Conservation (phyloP, 2,329 filamentous ascomycete genomes). For the Aaosphaeria arxii region DNA sequence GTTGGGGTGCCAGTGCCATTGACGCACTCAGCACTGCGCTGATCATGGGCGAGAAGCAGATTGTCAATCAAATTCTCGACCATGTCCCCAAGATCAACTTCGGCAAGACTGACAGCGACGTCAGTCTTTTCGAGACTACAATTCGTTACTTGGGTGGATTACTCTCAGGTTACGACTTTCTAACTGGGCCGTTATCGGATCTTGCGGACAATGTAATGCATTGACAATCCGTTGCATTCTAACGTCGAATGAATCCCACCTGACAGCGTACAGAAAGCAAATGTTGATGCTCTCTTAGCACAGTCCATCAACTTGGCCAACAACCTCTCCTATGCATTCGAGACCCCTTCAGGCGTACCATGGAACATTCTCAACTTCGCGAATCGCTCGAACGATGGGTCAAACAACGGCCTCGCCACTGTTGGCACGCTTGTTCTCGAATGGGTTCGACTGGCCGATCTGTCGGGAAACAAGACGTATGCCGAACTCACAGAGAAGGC, state of each 20-base stretch:
- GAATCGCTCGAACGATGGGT: constrained; percentile 47
- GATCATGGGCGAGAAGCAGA: constrained; percentile 67
- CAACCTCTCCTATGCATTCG: constrained; percentile 72
- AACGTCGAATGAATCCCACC: neutral
- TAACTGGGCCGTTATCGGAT: constrained; percentile 62
- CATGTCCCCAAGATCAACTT: constrained; percentile 72
- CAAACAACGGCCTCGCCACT: constrained; percentile 70
- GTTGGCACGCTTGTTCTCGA: constrained; percentile 78
- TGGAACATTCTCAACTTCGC: constrained; percentile 65
- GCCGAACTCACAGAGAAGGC: constrained; percentile 63
- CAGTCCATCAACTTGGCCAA: constrained; percentile 71
- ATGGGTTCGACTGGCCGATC: constrained; percentile 76
- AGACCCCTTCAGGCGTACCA: constrained; percentile 73
- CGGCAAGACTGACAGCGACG: constrained; percentile 51
- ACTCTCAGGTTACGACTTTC: constrained; percentile 71
- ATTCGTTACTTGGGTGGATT: constrained; percentile 84
- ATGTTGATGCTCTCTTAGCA: constrained; percentile 59
- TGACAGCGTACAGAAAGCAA: constrained; percentile 17
- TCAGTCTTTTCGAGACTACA: constrained; percentile 86
- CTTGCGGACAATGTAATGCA: constrained; percentile 44
- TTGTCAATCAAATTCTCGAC: constrained; percentile 68
- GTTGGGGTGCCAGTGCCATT: constrained; percentile 80
- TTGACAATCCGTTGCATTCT: no score
- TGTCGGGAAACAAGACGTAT: constrained; percentile 67
- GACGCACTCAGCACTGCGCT: constrained; percentile 79